Evolutionary conservation across 257 asterid genomes (phyloP), one percentile per base, ranked within the genome.

Genomic region (Rubia yunnanensis): DNA sequence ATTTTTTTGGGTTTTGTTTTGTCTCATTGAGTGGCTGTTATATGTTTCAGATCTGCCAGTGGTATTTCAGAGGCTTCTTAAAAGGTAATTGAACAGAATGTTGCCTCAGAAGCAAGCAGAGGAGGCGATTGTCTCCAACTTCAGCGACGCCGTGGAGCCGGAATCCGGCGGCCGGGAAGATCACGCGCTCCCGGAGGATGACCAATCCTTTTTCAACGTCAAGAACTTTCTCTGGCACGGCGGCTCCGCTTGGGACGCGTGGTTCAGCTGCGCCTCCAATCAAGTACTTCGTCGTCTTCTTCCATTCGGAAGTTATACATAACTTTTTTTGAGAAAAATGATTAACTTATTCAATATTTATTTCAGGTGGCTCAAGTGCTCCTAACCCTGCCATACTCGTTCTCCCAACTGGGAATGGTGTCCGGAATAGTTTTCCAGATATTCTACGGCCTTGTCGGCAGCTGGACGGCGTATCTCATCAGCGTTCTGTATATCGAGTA

Each of bases 381-480:
- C 36, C 66, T 92, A 68, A 92, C 99, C 5, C 84, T 92, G 26
- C 98, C 98, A 50, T 92, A 89, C 66, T 89, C 98, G 0, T 92
- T 92, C 44, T 89, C 99, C 5, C 99, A 92, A 81, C 86, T 92
- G 49, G 99, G 99, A 5, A 70, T 92, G 94, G 67, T 84, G 9
- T 92, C 97, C 7, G 99, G 99, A 1, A 70, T 92, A 53, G 36
- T 89, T 1, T 73, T 92, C 27, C 98, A 92, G 76, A 68, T 92
- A 24, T 92, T 92, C 74, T 92, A 92, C 32, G 98, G 98, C 7
- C 64, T 92, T 49, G 0, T 92, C 13, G 99, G 99, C 1, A 92
- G 99, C 80, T 92, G 97, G 96, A 92, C 99, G 10, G 99, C 99
- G 0, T 92, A 92, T 66, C 92, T 92, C 20, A 89, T 92, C 72